Conservation (phyloP, 164 flowering plant species). For the Magnolia changhungtana region DNA sequence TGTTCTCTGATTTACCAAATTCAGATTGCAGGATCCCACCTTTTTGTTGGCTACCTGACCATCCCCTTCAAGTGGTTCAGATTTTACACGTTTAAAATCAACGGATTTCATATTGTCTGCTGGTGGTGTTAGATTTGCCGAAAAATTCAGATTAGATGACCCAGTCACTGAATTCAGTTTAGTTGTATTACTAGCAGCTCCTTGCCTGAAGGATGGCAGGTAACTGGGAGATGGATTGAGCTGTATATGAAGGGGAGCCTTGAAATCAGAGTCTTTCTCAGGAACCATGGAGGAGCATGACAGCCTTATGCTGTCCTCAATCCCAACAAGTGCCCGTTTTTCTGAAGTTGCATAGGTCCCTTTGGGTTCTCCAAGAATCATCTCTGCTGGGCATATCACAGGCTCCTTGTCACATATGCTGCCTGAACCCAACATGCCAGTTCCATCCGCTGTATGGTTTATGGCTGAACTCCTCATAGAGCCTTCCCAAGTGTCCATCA, state of each 20-base stretch:
- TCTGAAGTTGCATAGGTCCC: constrained; percentile 4
- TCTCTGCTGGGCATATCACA: constrained; percentile 7
- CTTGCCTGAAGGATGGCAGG: not conserved
- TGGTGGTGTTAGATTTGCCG: constrained; percentile 3
- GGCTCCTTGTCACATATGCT: constrained; percentile 17
- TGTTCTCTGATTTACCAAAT: constrained; percentile 6
- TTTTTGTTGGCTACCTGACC: constrained; percentile 7
- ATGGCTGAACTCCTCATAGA: constrained; percentile 19
- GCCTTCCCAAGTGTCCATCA: constrained; percentile 65
- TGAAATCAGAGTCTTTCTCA: constrained; percentile 12
- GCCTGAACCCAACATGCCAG: not conserved
- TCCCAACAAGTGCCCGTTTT: constrained; percentile 13
- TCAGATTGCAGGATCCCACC: constrained; percentile 5
- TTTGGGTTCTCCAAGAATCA: constrained; percentile 1
- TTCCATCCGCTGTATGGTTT: constrained; percentile 8
- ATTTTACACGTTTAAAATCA: constrained; percentile 28
- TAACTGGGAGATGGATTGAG: constrained; percentile 20
- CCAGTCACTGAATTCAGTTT: constrained; percentile 14
- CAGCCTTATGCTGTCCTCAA: constrained; percentile 8
- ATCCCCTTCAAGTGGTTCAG: constrained; percentile 46
- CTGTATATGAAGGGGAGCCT: constrained; percentile 31
- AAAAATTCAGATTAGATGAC: constrained; percentile 6
- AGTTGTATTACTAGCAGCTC: constrained; percentile 12
- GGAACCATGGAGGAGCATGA: constrained; percentile 2
- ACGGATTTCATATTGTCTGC: constrained; percentile 8